phyloP scores from a whole-genome alignment of 768 basidiomycete species.

The Austroboletus eburneus region DNA sequence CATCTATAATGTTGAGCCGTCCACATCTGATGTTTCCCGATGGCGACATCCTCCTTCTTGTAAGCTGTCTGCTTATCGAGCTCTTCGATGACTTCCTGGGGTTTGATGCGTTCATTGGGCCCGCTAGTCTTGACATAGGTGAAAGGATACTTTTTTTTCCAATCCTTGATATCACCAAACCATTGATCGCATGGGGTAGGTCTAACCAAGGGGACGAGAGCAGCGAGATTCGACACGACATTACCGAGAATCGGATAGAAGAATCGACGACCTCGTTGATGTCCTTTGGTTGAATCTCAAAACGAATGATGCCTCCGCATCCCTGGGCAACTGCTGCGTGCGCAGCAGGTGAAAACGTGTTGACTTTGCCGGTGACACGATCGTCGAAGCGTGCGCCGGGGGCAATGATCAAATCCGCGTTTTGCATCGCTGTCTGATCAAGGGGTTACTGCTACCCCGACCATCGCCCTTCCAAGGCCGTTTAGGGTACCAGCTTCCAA shows the following conservation, averaged over 20 bases:
- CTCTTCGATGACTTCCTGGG: conserved; percentile 95
- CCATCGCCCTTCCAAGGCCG: no score
- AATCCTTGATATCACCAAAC: conserved; percentile 76
- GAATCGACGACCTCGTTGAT: conserved; percentile 98
- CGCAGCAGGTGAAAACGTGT: conserved; percentile 88
- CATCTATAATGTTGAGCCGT: conserved; percentile 93
- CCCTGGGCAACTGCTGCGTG: conserved; percentile 79
- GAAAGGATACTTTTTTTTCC: conserved; percentile 91
- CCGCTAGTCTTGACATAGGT: conserved; percentile 63
- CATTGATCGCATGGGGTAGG: conserved; percentile 64
- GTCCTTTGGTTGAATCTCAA: conserved; percentile 98
- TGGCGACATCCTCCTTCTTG: conserved; percentile 80
- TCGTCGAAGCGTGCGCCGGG: conserved; percentile 97
- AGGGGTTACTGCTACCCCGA: no score
- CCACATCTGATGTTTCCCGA: conserved; percentile 99
- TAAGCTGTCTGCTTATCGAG: conserved; percentile 75
- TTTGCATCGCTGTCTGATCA: conserved; percentile 99
- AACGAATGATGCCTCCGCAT: conserved; percentile 96
- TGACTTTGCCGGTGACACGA: conserved; percentile 91
- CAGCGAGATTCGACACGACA: conserved; percentile 76
- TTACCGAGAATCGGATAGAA: conserved; percentile 93
- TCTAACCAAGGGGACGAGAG: conserved; percentile 77
- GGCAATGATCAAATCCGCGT: conserved; percentile 96
- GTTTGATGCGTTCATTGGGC: conserved; percentile 76
- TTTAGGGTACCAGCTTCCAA: no score